Evolutionary conservation across 352 stramenopile species (phyloP), one percentile per base, ranked within the genome.

Genomic region (Blastocystis sp.): DNA sequence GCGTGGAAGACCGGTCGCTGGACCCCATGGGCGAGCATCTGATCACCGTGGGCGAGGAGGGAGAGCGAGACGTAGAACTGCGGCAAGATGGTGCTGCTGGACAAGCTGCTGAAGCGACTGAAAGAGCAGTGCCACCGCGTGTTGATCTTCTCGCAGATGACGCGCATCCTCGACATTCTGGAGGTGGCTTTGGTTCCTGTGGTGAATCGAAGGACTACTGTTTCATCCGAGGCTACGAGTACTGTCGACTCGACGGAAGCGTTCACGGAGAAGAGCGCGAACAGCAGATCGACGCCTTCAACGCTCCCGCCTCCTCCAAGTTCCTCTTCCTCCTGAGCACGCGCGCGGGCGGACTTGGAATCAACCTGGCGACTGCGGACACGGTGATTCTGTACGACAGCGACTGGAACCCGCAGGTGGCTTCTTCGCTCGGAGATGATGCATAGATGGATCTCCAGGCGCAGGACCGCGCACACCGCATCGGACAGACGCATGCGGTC

Each of bases 281-380:
- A 77, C 90, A 94, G 42, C 93, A 97, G 84, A 98, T 98, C 90
- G 93, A 98, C 86, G 93, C 92, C 75, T 99, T 98, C 88, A 98
- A 98, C 89, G 54, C 89, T 0, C 89, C 59, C 0, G 56, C 88
- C 88, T 77, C 84, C 88, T 34, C 88, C 91, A 93, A 97, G 49
- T 97, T 98, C 87, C 92, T 97, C 8, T 98, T 98, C 87, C 89
- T 99, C 49, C 87, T 99, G 3, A 97, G 92, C 54, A 99, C 96
- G 4, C 91, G 95, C 38, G 96, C 96, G 0, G 96, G 96, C 76
- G 96, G 95, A 0, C 91, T 99, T 14, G 96, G 96, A 75, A 98
- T 99, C 88, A 99, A 98, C 89, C 89, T 99, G 54, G 96, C 94
- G 11, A 91, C 92, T 14, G 93, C 94, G 7, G 87, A 91, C 87